Evolutionary conservation across 1,284 basidiomycete species (phyloP).

Genomic region (Sporisorium scitamineum): DNA sequence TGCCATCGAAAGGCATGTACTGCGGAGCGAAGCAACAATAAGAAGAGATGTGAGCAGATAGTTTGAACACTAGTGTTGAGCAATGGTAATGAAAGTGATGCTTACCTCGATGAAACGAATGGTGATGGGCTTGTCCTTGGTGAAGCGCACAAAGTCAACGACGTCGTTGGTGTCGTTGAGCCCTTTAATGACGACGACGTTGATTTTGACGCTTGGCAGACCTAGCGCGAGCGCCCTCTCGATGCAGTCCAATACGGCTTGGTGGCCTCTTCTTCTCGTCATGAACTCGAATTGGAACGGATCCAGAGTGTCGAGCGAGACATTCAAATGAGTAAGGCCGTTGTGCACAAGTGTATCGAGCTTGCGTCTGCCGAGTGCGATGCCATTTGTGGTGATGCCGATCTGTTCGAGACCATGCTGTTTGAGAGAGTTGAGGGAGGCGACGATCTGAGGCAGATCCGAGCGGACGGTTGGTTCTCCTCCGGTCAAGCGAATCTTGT

Average conservation of each 20-base stretch:
- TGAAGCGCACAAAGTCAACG: slow-evolving; percentile 81
- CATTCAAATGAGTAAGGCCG: slow-evolving; percentile 84
- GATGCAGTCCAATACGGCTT: slow-evolving; percentile 79
- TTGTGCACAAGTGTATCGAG: slow-evolving; percentile 77
- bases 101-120: slow-evolving; percentile 82
- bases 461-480: slow-evolving; percentile 88
- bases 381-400: slow-evolving; percentile 87
- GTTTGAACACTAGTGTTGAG: background rate
- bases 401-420: slow-evolving; percentile 78
- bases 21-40: background rate
- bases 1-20: slow-evolving; percentile 88
- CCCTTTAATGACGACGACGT: slow-evolving; percentile 83
- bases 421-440: slow-evolving; percentile 49
- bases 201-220: slow-evolving; percentile 78
- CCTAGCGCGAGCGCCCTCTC: slow-evolving; percentile 74
- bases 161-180: slow-evolving; percentile 81
- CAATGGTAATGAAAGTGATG: background rate
- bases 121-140: slow-evolving; percentile 75
- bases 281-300: slow-evolving; percentile 88
- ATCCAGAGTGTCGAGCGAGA: slow-evolving; percentile 81
- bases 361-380: slow-evolving; percentile 77
- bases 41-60: slow-evolving; percentile 3
- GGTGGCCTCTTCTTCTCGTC: slow-evolving; percentile 78
- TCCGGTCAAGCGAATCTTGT: slow-evolving; percentile 86
- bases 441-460: slow-evolving; percentile 79